Evolutionary conservation across 2,329 filamentous ascomycete genomes (phyloP), one percentile per base, ranked within the genome.

Genomic region (Aureobasidium sp.): DNA sequence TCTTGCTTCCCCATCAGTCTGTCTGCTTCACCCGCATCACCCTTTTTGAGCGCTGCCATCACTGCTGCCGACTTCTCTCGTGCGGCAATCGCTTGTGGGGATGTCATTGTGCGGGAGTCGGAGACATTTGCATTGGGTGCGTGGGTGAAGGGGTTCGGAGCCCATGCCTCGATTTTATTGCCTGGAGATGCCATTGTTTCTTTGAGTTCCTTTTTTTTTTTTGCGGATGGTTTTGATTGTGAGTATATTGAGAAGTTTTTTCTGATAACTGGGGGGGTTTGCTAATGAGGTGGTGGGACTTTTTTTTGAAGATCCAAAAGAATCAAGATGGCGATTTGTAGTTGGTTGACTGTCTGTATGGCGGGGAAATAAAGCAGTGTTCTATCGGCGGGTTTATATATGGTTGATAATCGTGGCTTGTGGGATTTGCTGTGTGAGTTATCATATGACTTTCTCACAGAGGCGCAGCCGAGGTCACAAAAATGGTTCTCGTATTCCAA

Each of bases 71-170:
- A 12, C 33, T 56, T 56, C 29, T 31, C 37, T 24, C 52, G 17
- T 2, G 52, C 52, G 15, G 52, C 52, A 11, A 42, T 15, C 12
- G 52, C 52, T 56, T 56, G 24, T 7, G 52, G 39, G 2, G 52
- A 56, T n/a, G 52, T 56, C 52, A 56, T 56, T 56, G 52, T 56
- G 12, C 31, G 19, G 11, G 52, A 14, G 40, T 56, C 33, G 12
- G 37, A 22, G 52, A 35, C 52, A 27, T 56, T 45, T 56, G 52
- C 52, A 37, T 56, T 56, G 7, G 52, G 52, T 2, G 52, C 39
- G 37, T 39, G 39, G 39, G 52, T 56, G 37, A 33, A 44, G 9
- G 37, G 37, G 9, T 44, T 56, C 1, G 52, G 52, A 9, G 33
- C n/a, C 52, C 52, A 57, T n/a, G 24, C 24, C 45, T 31, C n/a